Percentiles rank a stretch among this genome's conserved stretches.
phyloP scores from a whole-genome alignment of 192 early-diverging fungal species.

The Linnemannia zychae region DNA sequence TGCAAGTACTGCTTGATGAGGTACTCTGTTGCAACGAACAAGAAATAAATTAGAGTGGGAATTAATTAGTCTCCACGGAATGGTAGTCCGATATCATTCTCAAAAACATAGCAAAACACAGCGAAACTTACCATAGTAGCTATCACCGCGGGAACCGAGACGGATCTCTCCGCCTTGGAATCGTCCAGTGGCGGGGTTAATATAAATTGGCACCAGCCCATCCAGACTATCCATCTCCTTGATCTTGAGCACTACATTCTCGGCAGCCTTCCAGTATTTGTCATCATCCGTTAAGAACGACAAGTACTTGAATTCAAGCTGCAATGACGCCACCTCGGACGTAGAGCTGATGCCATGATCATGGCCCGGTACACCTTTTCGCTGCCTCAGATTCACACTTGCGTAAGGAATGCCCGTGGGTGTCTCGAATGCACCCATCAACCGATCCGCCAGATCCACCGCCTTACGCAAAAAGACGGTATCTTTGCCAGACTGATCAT shows the following conservation, averaged over 20 bases:
- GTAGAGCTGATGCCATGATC: conserved; percentile 53
- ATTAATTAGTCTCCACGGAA: background rate
- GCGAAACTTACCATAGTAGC: conserved; percentile 86
- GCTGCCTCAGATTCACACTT: conserved; percentile 62
- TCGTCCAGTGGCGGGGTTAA: conserved; percentile 64
- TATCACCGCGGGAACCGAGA: conserved; percentile 77
- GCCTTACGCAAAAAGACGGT: conserved; percentile 73
- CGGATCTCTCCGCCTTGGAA: conserved; percentile 65
- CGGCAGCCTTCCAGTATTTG: conserved; percentile 76
- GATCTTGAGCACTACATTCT: conserved; percentile 70
- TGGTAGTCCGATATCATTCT: conserved; percentile 30
- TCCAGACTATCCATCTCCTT: conserved; percentile 61
- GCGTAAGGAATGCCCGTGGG: conserved; percentile 68
- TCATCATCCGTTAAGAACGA: conserved; percentile 73
- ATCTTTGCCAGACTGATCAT: conserved; percentile 72
- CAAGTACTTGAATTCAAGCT: conserved; percentile 83
- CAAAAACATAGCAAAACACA: background rate
- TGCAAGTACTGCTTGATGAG: conserved; percentile 90
- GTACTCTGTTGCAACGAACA: conserved; percentile 75
- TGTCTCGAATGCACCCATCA: conserved; percentile 73
- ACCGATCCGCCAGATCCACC: conserved; percentile 69
- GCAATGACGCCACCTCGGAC: conserved; percentile 78
- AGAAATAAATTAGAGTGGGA: conserved; percentile 50
- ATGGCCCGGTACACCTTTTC: conserved; percentile 41
- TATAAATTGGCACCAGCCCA: conserved; percentile 83